Evolutionary conservation across 768 basidiomycete genomes (phyloP).

Genomic region (Rhizopogon vulgaris): DNA sequence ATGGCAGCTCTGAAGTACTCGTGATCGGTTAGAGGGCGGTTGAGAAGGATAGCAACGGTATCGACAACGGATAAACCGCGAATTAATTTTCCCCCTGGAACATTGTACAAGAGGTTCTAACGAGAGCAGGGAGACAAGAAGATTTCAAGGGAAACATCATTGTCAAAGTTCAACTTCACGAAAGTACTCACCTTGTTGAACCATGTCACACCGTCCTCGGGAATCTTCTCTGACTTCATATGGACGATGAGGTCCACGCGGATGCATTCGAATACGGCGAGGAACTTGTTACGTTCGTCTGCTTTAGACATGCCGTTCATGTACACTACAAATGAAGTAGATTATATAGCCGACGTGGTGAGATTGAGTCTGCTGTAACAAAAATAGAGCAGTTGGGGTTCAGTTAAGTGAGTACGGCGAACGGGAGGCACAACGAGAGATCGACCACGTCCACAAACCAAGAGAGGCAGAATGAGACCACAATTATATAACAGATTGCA

Average conservation of each 20-base stretch:
- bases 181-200: constrained; percentile 62
- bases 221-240: constrained; percentile 69
- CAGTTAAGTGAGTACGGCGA: too few relatives aligned
- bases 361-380: too few relatives aligned
- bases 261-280: constrained; percentile 63
- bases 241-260: constrained; percentile 72
- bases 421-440: too few relatives aligned
- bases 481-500: too few relatives aligned
- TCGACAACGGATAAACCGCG: constrained; percentile 93
- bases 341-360: too few relatives aligned
- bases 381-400: too few relatives aligned
- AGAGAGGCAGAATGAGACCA: too few relatives aligned
- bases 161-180: not conserved
- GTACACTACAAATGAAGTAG: too few relatives aligned
- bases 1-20: constrained; percentile 88
- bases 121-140: too few relatives aligned
- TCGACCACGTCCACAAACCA: too few relatives aligned
- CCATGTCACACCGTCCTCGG: constrained; percentile 79
- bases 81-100: constrained; percentile 93
- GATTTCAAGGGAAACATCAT: not conserved
- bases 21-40: constrained; percentile 59
- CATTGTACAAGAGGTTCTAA: constrained; percentile 87
- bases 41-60: constrained; percentile 83
- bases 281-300: constrained; percentile 58
- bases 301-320: constrained; percentile 21